Conservation (phyloP, 768 basidiomycete genomes). For the Leccinum broughii region DNA sequence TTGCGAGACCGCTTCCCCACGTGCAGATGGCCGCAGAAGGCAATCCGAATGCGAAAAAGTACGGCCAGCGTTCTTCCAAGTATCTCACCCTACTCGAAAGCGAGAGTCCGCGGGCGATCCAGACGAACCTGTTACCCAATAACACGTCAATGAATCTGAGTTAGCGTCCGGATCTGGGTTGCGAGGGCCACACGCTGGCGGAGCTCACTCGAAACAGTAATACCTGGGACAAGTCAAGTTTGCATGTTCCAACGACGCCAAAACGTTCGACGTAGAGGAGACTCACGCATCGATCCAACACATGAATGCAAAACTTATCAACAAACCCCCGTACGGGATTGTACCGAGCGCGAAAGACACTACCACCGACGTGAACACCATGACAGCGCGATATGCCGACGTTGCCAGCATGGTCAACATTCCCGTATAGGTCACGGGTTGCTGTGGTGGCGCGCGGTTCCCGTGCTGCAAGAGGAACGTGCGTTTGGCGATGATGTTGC, state of each 20-base stretch:
- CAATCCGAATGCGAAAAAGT: slow-evolving; percentile 84
- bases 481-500: slow-evolving; percentile 71
- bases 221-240: slow-evolving; percentile 49
- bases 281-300: slow-evolving; percentile 90
- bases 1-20: slow-evolving; percentile 72
- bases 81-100: slow-evolving; percentile 67
- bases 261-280: not conserved
- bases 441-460: slow-evolving; percentile 49
- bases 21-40: slow-evolving; percentile 73
- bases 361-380: slow-evolving; percentile 75
- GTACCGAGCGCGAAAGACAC: slow-evolving; percentile 64
- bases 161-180: not conserved
- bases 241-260: slow-evolving; percentile 1
- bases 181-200: slow-evolving; percentile 3
- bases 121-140: slow-evolving; percentile 56
- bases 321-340: slow-evolving; percentile 65
- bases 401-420: slow-evolving; percentile 75
- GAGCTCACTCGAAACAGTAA: slow-evolving; percentile 83
- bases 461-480: slow-evolving; percentile 74
- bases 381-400: slow-evolving; percentile 78
- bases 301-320: slow-evolving; percentile 66
- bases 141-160: slow-evolving; percentile 15
- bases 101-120: slow-evolving; percentile 73
- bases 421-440: slow-evolving; percentile 63
- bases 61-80: slow-evolving; percentile 88